Conservation (phyloP, 2,329 filamentous ascomycete genomes). For the Dactylellina sp. region DNA sequence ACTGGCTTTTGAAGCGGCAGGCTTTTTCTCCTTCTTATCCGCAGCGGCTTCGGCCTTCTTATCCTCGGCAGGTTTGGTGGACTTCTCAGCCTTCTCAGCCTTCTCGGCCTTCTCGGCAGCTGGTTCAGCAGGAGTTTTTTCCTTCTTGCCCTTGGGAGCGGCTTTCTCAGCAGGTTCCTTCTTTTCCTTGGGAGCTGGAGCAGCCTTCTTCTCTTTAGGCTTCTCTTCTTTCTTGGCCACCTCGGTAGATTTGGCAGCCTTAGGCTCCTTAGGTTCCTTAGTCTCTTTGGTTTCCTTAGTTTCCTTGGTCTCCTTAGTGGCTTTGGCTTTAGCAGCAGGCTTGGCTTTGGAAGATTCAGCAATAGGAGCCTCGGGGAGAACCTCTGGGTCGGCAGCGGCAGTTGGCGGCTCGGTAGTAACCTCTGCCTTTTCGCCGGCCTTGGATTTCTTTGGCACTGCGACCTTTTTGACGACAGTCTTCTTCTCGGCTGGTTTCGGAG, state of each 20-base stretch:
- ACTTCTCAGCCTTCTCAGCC: conserved; percentile 61
- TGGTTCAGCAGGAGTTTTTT: conserved; percentile 61
- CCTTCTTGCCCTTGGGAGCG: conserved; percentile 16
- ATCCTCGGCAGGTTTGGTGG: conserved; percentile 23
- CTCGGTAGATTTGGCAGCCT: conserved; percentile 51
- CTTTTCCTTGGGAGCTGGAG: conserved; percentile 43
- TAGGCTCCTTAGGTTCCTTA: conserved; percentile 60
- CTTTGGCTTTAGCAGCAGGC: conserved; percentile 33
- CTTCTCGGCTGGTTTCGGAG: conserved; percentile 55
- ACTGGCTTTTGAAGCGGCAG: conserved; percentile 54
- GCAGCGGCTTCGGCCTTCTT: conserved; percentile 65
- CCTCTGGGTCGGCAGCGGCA: conserved; percentile 42
- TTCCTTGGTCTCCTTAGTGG: conserved; percentile 51
- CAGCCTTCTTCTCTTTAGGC: conserved; percentile 61
- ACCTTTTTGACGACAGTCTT: conserved; percentile 45
- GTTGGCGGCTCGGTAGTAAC: conserved; percentile 47
- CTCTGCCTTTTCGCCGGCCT: conserved; percentile 52
- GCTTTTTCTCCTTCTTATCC: conserved; percentile 50
- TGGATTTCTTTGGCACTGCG: conserved; percentile 42
- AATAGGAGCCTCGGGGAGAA: conserved; percentile 46
- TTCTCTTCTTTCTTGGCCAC: conserved; percentile 57
- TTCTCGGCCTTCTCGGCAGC: conserved; percentile 57
- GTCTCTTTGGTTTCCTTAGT: conserved; percentile 63
- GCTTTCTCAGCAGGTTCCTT: conserved; percentile 58
- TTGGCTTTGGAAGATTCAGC: conserved; percentile 51